phyloP scores from a whole-genome alignment of 495 filamentous ascomycete species.

The Xylaria flabelliformis region DNA sequence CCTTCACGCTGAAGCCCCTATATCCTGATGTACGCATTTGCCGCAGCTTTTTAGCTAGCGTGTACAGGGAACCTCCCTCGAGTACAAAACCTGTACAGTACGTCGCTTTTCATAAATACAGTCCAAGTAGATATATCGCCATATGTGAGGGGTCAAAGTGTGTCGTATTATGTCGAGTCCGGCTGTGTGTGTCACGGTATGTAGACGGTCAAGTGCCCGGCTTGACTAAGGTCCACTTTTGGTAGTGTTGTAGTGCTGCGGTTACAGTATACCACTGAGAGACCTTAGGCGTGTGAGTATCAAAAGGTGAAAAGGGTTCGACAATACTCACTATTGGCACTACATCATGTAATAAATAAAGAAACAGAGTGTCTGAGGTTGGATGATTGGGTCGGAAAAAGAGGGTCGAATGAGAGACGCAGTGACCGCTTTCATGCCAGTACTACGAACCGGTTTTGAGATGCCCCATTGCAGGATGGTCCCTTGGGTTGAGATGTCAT shows the following conservation, averaged over 20 bases:
- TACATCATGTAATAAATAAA: neutral
- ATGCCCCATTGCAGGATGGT: neutral
- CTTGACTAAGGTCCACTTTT: too few relatives aligned
- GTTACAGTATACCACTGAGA: neutral
- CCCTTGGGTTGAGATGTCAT: neutral
- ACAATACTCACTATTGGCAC: neutral
- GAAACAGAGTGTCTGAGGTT: neutral
- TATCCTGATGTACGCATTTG: conserved; percentile 25
- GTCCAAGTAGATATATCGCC: neutral
- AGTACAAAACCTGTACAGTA: conserved; percentile 27
- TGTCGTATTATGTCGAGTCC: neutral
- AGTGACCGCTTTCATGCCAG: neutral
- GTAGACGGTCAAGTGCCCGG: too few relatives aligned
- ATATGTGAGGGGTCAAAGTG: neutral
- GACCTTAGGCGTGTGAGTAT: neutral
- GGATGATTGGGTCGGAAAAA: neutral
- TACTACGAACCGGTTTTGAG: neutral
- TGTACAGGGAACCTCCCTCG: conserved; percentile 25
- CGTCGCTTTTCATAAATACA: neutral
- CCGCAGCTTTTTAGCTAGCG: neutral
- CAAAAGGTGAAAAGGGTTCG: neutral
- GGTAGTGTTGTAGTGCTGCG: neutral
- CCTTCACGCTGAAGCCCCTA: conserved; percentile 4
- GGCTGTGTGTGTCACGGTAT: neutral
- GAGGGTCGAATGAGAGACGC: neutral